These are phyloP conservation scores for Plasmodium vivax DNA, from an alignment of 169 alveolate genomes.

Conservation along the genomic window DNA sequence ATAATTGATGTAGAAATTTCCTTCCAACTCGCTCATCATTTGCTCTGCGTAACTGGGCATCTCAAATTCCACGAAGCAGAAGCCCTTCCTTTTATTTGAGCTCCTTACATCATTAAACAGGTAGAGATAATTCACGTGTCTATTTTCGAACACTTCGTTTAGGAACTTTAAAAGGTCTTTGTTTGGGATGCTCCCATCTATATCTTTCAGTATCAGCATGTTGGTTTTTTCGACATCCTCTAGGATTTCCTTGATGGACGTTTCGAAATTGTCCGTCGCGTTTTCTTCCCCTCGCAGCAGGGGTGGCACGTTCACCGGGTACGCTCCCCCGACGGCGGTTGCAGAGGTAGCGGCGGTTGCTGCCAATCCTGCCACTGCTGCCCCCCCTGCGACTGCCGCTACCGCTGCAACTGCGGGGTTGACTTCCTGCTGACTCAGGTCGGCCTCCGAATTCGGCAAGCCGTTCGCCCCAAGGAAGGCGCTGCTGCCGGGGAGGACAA, in stretches of 20 bases:
- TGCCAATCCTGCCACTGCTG: too few relatives aligned
- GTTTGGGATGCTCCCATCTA: slow-evolving; percentile 49
- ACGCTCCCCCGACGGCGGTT: neutral
- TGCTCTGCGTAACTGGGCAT: slow-evolving; percentile 12
- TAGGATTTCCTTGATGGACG: neutral
- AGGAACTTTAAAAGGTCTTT: slow-evolving; percentile 45
- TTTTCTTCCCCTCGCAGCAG: neutral
- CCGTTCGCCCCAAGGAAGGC: neutral
- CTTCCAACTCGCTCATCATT: slow-evolving; percentile 65
- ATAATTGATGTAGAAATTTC: slow-evolving; percentile 48
- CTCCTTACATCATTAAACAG: slow-evolving; percentile 59
- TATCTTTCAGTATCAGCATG: slow-evolving; percentile 60
- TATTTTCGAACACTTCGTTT: slow-evolving; percentile 47
- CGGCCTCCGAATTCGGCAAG: neutral
- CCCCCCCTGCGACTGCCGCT: neutral
- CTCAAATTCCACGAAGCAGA: slow-evolving; percentile 47
- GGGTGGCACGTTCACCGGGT: neutral
- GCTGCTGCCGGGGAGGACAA: neutral
- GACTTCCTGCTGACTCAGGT: neutral
- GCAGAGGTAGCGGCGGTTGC: neutral
- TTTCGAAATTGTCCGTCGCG: slow-evolving; percentile 19
- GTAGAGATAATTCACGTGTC: slow-evolving; percentile 38
- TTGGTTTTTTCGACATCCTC: slow-evolving; percentile 24
- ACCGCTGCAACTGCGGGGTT: neutral
- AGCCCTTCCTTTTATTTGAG: slow-evolving; percentile 47